Evolutionary conservation across 306 rosid species (phyloP), one percentile per base, ranked within the genome.

Genomic region (Bauhinia variegata): DNA sequence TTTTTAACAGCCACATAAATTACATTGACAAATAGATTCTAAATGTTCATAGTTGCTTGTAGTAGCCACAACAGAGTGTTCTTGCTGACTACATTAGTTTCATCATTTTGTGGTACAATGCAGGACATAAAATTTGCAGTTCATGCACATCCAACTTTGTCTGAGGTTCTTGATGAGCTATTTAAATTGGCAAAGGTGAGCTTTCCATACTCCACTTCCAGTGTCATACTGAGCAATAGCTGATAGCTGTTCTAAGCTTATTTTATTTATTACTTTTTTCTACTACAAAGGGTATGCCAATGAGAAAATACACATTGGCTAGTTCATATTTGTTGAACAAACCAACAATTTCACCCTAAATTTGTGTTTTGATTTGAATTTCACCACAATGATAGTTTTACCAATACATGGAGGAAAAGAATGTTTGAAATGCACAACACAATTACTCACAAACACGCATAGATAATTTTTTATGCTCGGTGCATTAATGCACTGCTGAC

Each of bases 91-190:
- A 59, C 34, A 58, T 51, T 18, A 72, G 38, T 57, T 51, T 56
- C 60, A 60, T 59, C 13, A 12, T 58, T 39, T 43, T 69, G 23
- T 64, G 75, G 67, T 34, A 23, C 67, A 41, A 51, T 81, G 74
- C 95, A 89, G 97, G 96, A 93, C 68, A 67, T 93, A 31, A 89
- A 93, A 80, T 62, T 79, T 39, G 88, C 98, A 4, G 96, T 89
- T 79, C 98, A 89, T 67, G 98, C 98, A 6, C 98, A 89, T 79
- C 97, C 98, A 70, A 93, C 98, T 52, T 77, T 93, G 79, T 93
- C 98, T 5, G 96, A 92, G 84, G 97, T 93, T 82, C 82, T 93
- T 73, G 98, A 93, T 46, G 98, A 93, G 70, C 82, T 89, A 56
- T 93, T 89, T 71, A 93, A 89, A 76, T 89, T 92, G 64, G 98